phyloP scores from a whole-genome alignment of 2,329 filamentous ascomycete genomes.

The Talaromyces verruculosus region DNA sequence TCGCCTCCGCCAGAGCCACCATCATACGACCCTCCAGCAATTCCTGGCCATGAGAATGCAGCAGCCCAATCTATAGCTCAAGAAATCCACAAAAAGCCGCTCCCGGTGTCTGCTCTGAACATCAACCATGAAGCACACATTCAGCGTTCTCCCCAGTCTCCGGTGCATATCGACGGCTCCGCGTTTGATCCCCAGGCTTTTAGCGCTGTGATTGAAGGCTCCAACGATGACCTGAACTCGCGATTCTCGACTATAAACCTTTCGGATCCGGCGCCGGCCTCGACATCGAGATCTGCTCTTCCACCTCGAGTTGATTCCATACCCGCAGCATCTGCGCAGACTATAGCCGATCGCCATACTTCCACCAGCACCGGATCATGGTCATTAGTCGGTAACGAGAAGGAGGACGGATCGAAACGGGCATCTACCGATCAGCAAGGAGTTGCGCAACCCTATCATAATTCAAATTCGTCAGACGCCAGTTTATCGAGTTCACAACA shows the following conservation, averaged over 20 bases:
- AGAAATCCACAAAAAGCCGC: slow-evolving; percentile 31
- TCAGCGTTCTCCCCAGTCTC: slow-evolving; percentile 36
- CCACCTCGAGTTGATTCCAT: slow-evolving; percentile 31
- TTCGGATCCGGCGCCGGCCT: slow-evolving; percentile 23
- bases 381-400: slow-evolving; percentile 33
- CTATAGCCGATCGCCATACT: slow-evolving; percentile 31
- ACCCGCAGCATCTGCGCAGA: not conserved
- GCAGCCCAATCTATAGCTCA: slow-evolving; percentile 21
- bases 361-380: slow-evolving; percentile 39
- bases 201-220: slow-evolving; percentile 31
- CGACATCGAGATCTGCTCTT: slow-evolving; percentile 17
- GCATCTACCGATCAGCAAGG: slow-evolving; percentile 30
- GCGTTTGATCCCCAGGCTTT: slow-evolving; percentile 30
- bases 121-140: slow-evolving; percentile 28
- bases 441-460: slow-evolving; percentile 27
- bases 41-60: slow-evolving; percentile 3
- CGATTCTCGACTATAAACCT: slow-evolving; percentile 33
- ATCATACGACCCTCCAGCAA: slow-evolving; percentile 22
- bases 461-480: slow-evolving; percentile 35
- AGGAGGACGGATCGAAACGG: slow-evolving; percentile 27
- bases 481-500: slow-evolving; percentile 39
- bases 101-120: slow-evolving; percentile 25
- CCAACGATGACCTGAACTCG: slow-evolving; percentile 26
- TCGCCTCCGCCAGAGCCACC: slow-evolving; percentile 33
- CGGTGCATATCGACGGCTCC: slow-evolving; percentile 35